Evolutionary conservation across 352 stramenopile species (phyloP), one percentile per base, ranked within the genome.

Genomic region (Pythium scleroteichum): DNA sequence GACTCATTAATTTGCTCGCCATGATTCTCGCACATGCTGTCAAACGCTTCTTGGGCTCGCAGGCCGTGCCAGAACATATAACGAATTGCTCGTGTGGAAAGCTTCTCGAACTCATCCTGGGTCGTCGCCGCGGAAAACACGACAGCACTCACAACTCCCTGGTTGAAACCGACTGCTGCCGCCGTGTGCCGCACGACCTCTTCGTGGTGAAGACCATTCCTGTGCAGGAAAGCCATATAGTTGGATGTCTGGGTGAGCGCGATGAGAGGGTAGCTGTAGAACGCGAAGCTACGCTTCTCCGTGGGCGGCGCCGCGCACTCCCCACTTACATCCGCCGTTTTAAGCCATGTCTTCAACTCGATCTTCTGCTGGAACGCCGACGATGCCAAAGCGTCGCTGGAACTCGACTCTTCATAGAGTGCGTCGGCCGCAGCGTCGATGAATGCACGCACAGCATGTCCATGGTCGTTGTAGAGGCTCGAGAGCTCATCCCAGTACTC

Each of bases 1-100:
- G 42, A 35, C 42, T 14, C 33, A 22, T 57, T 47, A 23, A 39
- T 24, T 3, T 46, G 29, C 41, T 71, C 49, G 27, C 19, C 35
- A 40, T 55, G 19, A 35, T 62, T 33, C 22, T 23, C 50, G 40
- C 55, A 61, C 24, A 79, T 16, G 24, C 78, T 38, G 39, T 71
- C 19, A 40, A 74, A 84, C 54, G 79, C 72, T 48, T 89, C 81
- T 40, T 95, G 84, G 10, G 76, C 69, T 55, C 80, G 80, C 13
- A 96, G 68, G 50, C 85, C 87, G 58, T 94, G 81, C 69, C 77
- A 93, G 59, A 94, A 93, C 77, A 94, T 81, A 61, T 92, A 92
- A 40, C 82, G 77, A 44, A 95, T 58, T 22, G 84, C 64, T 10
- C 59, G 45, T 14, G 92, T 63, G 1, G 70, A 66, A 2, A 88